Base-by-base conservation (phyloP, 164 flowering plant genomes). In the Pachysandra terminalis region DNA sequence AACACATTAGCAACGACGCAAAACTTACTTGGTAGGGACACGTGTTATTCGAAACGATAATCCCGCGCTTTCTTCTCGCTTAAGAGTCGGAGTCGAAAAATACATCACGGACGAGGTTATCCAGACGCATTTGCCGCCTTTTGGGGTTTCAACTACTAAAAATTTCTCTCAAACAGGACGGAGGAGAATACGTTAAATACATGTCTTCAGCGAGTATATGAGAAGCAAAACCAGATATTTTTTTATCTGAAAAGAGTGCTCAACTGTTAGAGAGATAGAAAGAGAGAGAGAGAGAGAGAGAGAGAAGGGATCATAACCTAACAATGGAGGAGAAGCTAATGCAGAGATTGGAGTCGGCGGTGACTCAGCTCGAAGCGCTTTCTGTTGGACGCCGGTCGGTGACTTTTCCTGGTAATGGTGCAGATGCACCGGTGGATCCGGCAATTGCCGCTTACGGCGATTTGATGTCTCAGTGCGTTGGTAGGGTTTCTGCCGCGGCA, bases 301-400 rank as follows among this genome's bases (percentile, higher is more conserved):
- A 59, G 41, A 41, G 5, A 5, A 5, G 5, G 45, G 45, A 40
- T 40, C 45, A 10, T 5, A 5, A 5, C 45, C 45, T 40, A 10
- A 15, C 28, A 2, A 88, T 88, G 94, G 91, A 85, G 57, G 91
- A 78, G 80, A 79, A 76, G 75, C 75, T 88, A 75, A 70, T 88
- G 24, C 66, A 68, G 77, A 49, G 94, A 63, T 61, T 88, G 78
- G 94, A 88, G 59, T 69, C 88, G 51, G 94, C 90, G 55, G 91
- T 88, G 57, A 63, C 77, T 66, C 79, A 86, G 23, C 74, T 88
- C 37, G 94, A 88, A 76, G 67, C 79, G 72, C 61, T 83, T 13
- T 78, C 89, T 37, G 12, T 48, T 19, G 81, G 78, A 28, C 21
- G 61, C 28, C 57, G 54, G 0, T 28, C 63, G 6, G 48, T 62